Evolutionary conservation across 1,139 yeast genomes (phyloP).

Genomic region (Magnusiomyces ingens): DNA sequence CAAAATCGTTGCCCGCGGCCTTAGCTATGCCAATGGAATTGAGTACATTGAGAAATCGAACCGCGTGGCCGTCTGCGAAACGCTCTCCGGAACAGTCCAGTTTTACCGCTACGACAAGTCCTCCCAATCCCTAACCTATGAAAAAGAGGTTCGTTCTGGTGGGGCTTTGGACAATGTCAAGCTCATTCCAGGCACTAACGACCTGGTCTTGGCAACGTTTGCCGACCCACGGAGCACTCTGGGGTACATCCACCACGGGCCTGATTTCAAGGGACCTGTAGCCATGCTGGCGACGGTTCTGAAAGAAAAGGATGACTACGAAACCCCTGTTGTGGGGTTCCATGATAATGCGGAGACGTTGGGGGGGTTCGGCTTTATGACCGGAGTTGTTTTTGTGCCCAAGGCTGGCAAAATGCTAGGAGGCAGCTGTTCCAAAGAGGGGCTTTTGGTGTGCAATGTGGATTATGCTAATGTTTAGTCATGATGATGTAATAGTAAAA

Average conservation of each 20-base stretch:
- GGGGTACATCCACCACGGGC: conserved; percentile 9
- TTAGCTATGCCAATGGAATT: conserved; percentile 19
- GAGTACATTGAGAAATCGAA: conserved; percentile 10
- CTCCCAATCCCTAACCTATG: conserved; percentile 2
- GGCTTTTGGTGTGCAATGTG: no score
- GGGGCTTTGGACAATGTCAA: conserved; percentile 17
- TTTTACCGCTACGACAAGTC: conserved; percentile 11
- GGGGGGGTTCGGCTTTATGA: conserved; percentile 80
- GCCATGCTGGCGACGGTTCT: conserved; percentile 8
- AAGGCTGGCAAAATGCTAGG: no score
- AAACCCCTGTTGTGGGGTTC: conserved; percentile 6
- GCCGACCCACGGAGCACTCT: conserved; percentile 12
- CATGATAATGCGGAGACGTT: conserved; percentile 42
- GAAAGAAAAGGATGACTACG: conserved; percentile 6
- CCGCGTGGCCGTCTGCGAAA: conserved; percentile 15
- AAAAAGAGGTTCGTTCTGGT: conserved; percentile 7
- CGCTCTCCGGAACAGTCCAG: conserved; percentile 13
- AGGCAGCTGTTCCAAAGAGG: no score
- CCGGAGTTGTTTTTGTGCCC: conserved; percentile 7
- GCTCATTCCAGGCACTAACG: conserved; percentile 17
- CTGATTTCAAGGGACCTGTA: conserved; percentile 5
- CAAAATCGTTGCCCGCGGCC: conserved; percentile 7
- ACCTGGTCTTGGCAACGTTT: conserved; percentile 17
- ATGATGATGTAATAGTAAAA: no score
- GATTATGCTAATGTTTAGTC: no score